phyloP scores from a whole-genome alignment of 2,329 filamentous ascomycete species.

The Metarhizium brunneum region DNA sequence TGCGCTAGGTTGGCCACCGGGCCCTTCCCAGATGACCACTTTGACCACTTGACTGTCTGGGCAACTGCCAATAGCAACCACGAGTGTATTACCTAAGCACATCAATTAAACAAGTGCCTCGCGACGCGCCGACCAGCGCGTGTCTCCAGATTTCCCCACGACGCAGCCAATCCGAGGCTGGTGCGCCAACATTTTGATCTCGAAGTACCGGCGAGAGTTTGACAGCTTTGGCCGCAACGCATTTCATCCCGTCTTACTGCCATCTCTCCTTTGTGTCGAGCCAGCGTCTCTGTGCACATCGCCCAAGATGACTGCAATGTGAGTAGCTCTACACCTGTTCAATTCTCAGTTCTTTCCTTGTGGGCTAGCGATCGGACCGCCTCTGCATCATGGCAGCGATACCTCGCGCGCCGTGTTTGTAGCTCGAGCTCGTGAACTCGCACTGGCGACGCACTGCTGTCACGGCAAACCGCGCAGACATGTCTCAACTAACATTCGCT shows the following conservation, averaged over 20 bases:
- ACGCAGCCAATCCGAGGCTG: background rate
- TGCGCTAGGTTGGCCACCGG: no score
- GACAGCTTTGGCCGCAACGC: background rate
- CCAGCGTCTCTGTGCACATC: background rate
- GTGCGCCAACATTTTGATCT: background rate
- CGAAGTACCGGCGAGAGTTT: background rate
- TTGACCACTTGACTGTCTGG: no score
- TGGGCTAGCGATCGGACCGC: background rate
- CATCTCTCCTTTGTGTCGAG: background rate
- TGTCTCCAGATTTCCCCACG: background rate
- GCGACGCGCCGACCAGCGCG: background rate
- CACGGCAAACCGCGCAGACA: background rate
- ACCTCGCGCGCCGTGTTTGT: background rate
- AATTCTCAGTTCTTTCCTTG: background rate
- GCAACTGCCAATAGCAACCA: no score
- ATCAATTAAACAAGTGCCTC: constrained; percentile 1
- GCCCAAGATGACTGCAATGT: constrained; percentile 30
- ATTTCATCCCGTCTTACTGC: background rate
- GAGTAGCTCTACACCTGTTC: constrained; percentile 10
- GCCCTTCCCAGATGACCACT: no score
- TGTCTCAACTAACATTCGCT: background rate
- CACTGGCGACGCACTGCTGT: background rate
- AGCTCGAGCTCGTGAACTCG: background rate
- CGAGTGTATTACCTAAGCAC: constrained; percentile 1
- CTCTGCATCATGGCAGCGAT: background rate